A percentile compares a stretch with the other conserved stretches of the same genome.
Evolutionary conservation across 345 rosid species (phyloP).

Genomic region (Adansonia digitata): DNA sequence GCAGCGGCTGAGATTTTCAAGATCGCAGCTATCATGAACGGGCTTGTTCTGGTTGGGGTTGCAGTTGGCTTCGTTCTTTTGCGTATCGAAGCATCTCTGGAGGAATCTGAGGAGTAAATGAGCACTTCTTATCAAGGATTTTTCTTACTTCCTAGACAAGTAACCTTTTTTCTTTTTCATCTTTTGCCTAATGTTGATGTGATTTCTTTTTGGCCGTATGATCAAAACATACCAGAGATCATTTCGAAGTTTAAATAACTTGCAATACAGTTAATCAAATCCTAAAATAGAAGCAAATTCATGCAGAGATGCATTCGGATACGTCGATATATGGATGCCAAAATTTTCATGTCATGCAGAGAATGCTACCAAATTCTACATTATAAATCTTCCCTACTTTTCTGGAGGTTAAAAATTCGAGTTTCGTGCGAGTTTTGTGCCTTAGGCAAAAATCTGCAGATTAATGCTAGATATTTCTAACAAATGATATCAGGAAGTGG

Average conservation of each 20-base stretch:
- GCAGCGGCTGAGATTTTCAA: slow-evolving; percentile 44
- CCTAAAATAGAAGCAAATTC: too few relatives aligned
- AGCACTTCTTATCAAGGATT: too few relatives aligned
- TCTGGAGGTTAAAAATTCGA: neutral
- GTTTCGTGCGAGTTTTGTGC: too few relatives aligned
- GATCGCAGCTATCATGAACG: slow-evolving; percentile 57
- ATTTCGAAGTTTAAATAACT: neutral
- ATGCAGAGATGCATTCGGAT: too few relatives aligned
- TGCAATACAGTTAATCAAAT: neutral
- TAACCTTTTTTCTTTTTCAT: neutral
- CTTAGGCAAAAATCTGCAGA: too few relatives aligned
- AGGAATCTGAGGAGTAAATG: slow-evolving; percentile 46
- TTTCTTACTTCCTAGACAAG: too few relatives aligned
- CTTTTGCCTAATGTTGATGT: neutral
- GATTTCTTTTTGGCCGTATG: slow-evolving; percentile 4
- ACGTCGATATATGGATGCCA: too few relatives aligned
- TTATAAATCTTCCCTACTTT: too few relatives aligned
- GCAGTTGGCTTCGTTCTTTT: slow-evolving; percentile 60
- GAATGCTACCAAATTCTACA: neutral
- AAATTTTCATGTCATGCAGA: neutral
- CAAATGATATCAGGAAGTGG: too few relatives aligned
- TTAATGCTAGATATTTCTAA: neutral
- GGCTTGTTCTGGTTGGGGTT: slow-evolving; percentile 48
- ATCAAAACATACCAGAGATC: neutral
- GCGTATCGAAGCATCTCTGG: slow-evolving; percentile 44